Evolutionary conservation across 2,329 filamentous ascomycete genomes (phyloP).

Genomic region (Xylariaceae sp.): DNA sequence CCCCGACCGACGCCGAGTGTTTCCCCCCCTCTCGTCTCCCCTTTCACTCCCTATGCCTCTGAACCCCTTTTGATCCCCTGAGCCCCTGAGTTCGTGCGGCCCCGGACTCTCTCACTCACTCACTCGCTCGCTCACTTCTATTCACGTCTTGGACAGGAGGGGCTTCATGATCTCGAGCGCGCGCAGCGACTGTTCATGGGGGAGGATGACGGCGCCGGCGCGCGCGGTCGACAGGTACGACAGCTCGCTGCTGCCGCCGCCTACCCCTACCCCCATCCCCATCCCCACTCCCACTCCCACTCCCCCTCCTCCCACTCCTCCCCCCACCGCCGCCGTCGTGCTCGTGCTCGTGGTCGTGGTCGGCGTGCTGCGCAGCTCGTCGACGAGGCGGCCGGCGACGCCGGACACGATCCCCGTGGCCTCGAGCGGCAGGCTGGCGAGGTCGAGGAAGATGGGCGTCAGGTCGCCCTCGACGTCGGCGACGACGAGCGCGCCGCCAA

Average conservation of each 20-base stretch:
- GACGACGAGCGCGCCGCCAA: slow-evolving; percentile 62
- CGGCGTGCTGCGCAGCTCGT: slow-evolving; percentile 52
- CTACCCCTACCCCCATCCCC: too few relatives aligned
- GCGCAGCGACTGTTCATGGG: slow-evolving; percentile 62
- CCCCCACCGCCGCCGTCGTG: too few relatives aligned
- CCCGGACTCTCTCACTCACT: background rate
- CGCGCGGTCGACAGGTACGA: slow-evolving; percentile 85
- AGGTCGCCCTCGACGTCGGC: slow-evolving; percentile 65
- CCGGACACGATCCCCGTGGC: slow-evolving; percentile 94
- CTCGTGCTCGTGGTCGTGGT: too few relatives aligned
- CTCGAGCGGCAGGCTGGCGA: slow-evolving; percentile 72
- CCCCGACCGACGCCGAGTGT: too few relatives aligned
- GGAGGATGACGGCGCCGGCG: slow-evolving; percentile 82
- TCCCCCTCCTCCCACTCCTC: too few relatives aligned
- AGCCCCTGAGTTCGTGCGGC: too few relatives aligned
- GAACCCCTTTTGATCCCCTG: too few relatives aligned
- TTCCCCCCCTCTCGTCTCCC: too few relatives aligned
- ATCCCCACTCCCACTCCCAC: too few relatives aligned
- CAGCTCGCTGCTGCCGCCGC: slow-evolving; percentile 57
- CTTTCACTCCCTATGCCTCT: too few relatives aligned
- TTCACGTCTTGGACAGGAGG: slow-evolving; percentile 32
- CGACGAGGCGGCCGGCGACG: slow-evolving; percentile 74
- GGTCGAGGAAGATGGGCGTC: slow-evolving; percentile 81
- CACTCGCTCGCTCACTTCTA: background rate
- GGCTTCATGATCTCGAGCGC: slow-evolving; percentile 64